Base-by-base conservation (phyloP, 2,329 filamentous ascomycete species). In the Talaromyces funiculosus region DNA sequence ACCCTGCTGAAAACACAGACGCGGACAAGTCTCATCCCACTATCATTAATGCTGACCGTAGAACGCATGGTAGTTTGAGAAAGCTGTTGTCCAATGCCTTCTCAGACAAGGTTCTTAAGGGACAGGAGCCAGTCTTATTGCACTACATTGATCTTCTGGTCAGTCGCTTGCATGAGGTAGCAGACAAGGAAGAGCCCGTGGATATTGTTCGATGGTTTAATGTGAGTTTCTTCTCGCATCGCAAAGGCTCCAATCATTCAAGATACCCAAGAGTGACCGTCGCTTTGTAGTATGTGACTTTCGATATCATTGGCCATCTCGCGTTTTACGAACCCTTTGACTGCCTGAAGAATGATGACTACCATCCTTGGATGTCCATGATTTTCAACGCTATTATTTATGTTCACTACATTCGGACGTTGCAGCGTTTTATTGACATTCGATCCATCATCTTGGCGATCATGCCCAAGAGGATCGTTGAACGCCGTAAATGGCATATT, bases 241-340 rank as follows among this genome's bases (percentile, higher is more conserved):
- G 12, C 5, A 24, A 5, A 6, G 3, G n/a, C 10, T 22, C 6
- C 16, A 1, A 37, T 10, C n/a, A 5, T 18, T 38, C 5, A 20
- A 20, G n/a, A 12, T 33, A 20, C 4, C 7, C 16, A 10, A 49
- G 2, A 54, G 33, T 54, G 12, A 54, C 6, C 7, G 16, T 20
- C 6, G 33, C 7, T n/a, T 40, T 10, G 3, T 40, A 58, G 56
- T 58, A 58, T 20, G 56, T 58, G 8, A 71, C 70, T 10, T 75
- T 75, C 59, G 72, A 75, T 43, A 61, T 73, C 4, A 73, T 73
- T 57, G 72, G 72, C 12, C 71, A 74, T 29, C 64, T 74, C 5
- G 66, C 68, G 6, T 73, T 73, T 45, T 71, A 69, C 6, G 69
- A 73, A 51, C 64, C 72, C 0, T 73, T 73, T 47, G 65, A 67